Base-by-base conservation (phyloP, 805 yeast species). In the Brettanomyces bruxellensis region DNA sequence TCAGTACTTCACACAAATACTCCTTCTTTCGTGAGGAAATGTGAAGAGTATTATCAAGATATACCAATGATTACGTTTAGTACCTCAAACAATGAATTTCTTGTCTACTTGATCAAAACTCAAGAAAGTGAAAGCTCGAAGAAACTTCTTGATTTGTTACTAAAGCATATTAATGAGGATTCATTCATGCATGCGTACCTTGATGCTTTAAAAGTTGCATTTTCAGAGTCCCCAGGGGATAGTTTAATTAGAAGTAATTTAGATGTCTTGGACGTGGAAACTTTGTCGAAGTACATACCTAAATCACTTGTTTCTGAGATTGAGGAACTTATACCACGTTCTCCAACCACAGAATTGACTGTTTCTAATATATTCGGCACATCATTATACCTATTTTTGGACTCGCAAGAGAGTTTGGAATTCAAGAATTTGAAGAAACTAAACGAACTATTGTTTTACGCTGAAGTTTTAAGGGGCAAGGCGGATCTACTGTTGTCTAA, bases 351-450 rank as follows among this genome's bases (percentile, higher is more conserved):
- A 2, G 38, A 50, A 4, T 25, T 61, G 13, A 37, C 55, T 1
- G 43, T 53, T 8, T 53, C 56, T 5, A 63, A 61, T 39, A 49
- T 62, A 5, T 28, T 63, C 3, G 61, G 58, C 5, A 44, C 46
- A n/a, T 48, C 53, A 0, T 42, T 58, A 4, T 55, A 47, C 18
- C 23, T 53, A 8, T 59, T 55, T 38, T 37, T 43, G 5, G 43
- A 42, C 7, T 8, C 44, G 7, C 9, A 9, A 7, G 32, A 28
- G 32, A 28, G 11, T 6, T 9, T 7, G 11, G 32, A 28, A 28
- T 28, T 9, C 11, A 28, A 7, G 7, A 28, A 9, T 9, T 28
- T 9, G 7, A 28, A 28, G 11, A 28, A 28, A 7, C 32, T 28
- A 28, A 28, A 28, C 32, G 32, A 9, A 28, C 32, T 28, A 7